Percentiles rank a stretch among this genome's conserved stretches.
These are phyloP conservation scores for Alternaria triticina DNA, from an alignment of 2,329 filamentous ascomycete species.

Conservation along the genomic window DNA sequence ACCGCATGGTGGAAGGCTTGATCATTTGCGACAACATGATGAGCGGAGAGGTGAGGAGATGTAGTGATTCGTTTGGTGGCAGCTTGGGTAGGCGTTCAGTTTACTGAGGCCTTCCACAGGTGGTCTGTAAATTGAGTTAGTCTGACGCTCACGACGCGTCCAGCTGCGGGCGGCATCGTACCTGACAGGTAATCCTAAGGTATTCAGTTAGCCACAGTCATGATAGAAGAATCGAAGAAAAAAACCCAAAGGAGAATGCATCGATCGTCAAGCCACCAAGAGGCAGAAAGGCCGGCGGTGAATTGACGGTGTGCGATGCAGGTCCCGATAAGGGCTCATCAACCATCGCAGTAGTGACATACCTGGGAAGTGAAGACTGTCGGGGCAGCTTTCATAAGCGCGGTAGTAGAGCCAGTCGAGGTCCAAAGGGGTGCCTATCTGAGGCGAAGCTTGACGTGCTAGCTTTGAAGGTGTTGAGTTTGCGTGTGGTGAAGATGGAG, in stretches of 20 bases:
- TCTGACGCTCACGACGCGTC: conserved; percentile 22
- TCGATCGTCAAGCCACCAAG: conserved; percentile 10
- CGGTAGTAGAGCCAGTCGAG: conserved; percentile 35
- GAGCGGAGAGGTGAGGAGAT: conserved; percentile 31
- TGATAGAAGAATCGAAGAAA: conserved; percentile 6
- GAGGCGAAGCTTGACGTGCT: background rate
- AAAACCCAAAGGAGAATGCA: conserved; percentile 7
- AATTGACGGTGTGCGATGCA: conserved; percentile 38
- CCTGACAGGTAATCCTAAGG: conserved; percentile 69
- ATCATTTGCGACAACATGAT: conserved; percentile 63
- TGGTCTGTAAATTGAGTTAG: conserved; percentile 58
- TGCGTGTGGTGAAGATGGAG: background rate
- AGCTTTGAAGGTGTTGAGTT: background rate
- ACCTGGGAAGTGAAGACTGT: conserved; percentile 62
- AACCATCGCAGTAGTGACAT: conserved; percentile 37
- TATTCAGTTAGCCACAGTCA: conserved; percentile 45
- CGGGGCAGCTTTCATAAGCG: conserved; percentile 58
- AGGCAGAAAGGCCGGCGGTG: conserved; percentile 17
- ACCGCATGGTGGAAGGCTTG: conserved; percentile 58
- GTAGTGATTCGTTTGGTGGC: conserved; percentile 12
- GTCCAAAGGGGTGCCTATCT: conserved; percentile 31
- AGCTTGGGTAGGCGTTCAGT: conserved; percentile 54
- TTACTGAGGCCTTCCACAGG: conserved; percentile 71
- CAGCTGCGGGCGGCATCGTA: conserved; percentile 44
- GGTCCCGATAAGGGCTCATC: conserved; percentile 38